Base-by-base conservation (phyloP, 2,329 filamentous ascomycete genomes). In the Peltaster fructicola region DNA sequence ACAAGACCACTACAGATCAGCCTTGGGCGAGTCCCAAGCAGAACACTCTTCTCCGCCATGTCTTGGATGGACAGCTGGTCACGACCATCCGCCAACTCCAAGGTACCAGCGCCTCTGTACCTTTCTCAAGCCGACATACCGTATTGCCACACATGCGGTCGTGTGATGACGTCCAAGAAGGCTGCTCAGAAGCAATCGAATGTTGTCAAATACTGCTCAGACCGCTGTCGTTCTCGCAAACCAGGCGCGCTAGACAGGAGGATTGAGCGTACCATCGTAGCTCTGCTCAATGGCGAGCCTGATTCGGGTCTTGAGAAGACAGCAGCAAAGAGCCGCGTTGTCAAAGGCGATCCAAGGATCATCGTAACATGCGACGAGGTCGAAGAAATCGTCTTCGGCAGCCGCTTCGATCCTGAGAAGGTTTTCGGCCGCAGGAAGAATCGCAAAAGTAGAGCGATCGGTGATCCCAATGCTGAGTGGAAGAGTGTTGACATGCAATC, bases 61-160 rank as follows among this genome's bases (percentile, higher is more conserved):
- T 20, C 17, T n/a, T 29, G 23, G 23, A 29, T 29, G 27, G 22
- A 22, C 6, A 25, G 22, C 2, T 29, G 27, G 27, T 18, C 23
- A 4, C 23, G 27, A 6, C 27, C 27, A 2, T 16, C 19, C 3
- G 25, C 24, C 7, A 6, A 20, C n/a, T 23, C 24, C 15, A 8
- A 18, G 4, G 24, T 22, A 9, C 27, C 27, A 9, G 23, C 22
- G 9, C 27, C 27, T 2, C 22, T 14, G n/a, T 29, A 29, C 12
- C 18, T 25, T 14, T 16, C 27, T n/a, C n/a, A n/a, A n/a, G 60
- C 63, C 23, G 42, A 50, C 14, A 59, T 58, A 1, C 57, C 59
- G 1, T 70, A 70, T 40, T 69, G 65, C 35, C 57, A 59, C 31
- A 58, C 59, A 8, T 72, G 65, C 34, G 65, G 68, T 1, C 53